Evolutionary conservation across 805 yeast species (phyloP).

Genomic region (Yarrowia sp.): DNA sequence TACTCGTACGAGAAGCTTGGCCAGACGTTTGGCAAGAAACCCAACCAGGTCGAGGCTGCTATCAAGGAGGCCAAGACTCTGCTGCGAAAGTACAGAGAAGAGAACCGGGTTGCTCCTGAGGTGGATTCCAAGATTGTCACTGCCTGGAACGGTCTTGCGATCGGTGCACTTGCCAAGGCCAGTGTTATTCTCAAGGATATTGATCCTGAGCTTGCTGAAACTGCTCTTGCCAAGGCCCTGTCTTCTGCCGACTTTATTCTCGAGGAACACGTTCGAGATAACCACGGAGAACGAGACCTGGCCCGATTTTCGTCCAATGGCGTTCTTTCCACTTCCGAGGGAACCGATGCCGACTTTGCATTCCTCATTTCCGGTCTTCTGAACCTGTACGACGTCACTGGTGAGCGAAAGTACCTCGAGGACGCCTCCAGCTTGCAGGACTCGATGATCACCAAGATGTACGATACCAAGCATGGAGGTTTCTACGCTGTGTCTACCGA

Average conservation of each 20-base stretch:
- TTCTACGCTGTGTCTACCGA: constrained; percentile 45
- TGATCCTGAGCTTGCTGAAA: constrained; percentile 39
- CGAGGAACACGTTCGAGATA: constrained; percentile 43
- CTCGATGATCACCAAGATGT: constrained; percentile 47
- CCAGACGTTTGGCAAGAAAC: constrained; percentile 48
- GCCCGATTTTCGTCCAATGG: constrained; percentile 42
- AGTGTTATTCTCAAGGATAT: constrained; percentile 42
- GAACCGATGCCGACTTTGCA: constrained; percentile 53
- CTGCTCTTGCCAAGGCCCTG: constrained; percentile 46
- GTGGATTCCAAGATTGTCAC: constrained; percentile 50
- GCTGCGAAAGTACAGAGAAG: constrained; percentile 45
- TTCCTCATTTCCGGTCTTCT: constrained; percentile 49
- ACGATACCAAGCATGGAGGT: constrained; percentile 50
- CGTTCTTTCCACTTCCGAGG: constrained; percentile 41
- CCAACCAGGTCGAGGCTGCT: constrained; percentile 43
- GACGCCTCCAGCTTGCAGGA: constrained; percentile 50
- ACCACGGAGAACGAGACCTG: constrained; percentile 41
- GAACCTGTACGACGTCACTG: constrained; percentile 50
- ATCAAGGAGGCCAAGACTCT: constrained; percentile 45
- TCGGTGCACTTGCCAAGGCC: constrained; percentile 51
- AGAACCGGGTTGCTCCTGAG: constrained; percentile 45
- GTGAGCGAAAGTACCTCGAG: constrained; percentile 44
- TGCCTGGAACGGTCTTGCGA: constrained; percentile 52
- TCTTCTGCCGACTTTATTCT: constrained; percentile 46
- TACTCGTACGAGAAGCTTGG: constrained; percentile 47